These are phyloP conservation scores for Barnettozyma hawaiiensis DNA, from an alignment of 1,139 yeast genomes.

Conservation along the genomic window DNA sequence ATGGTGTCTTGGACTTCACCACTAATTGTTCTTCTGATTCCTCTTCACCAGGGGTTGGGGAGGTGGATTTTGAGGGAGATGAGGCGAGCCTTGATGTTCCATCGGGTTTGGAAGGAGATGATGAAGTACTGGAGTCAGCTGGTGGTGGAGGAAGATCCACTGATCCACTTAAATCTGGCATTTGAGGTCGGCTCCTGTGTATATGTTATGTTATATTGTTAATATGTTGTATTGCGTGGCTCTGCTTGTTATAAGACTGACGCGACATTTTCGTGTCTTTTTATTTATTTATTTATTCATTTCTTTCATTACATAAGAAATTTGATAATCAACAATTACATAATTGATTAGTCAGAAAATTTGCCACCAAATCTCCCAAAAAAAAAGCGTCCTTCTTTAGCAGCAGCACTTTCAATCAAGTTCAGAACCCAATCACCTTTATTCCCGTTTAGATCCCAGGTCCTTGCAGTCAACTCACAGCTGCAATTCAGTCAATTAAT, in stretches of 20 bases:
- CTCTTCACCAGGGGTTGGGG: not conserved
- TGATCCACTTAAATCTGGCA: conserved; percentile 21
- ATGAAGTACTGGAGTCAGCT: conserved; percentile 19
- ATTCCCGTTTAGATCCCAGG: not conserved
- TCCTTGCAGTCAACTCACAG: not conserved
- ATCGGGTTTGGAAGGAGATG: conserved; percentile 22
- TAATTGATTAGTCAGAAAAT: too few relatives aligned
- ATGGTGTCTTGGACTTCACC: conserved; percentile 31
- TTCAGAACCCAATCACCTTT: too few relatives aligned
- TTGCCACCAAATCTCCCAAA: conserved; percentile 1
- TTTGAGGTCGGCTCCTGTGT: not conserved
- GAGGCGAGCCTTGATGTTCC: conserved; percentile 13
- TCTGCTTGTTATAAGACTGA: too few relatives aligned
- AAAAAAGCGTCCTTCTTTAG: not conserved
- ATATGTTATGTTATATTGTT: not conserved
- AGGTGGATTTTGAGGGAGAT: conserved; percentile 18
- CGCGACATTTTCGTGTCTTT: not conserved
- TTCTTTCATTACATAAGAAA: too few relatives aligned
- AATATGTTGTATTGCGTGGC: too few relatives aligned
- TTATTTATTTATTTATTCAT: too few relatives aligned
- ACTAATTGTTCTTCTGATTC: conserved; percentile 1
- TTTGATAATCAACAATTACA: too few relatives aligned
- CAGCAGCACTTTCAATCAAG: not conserved
- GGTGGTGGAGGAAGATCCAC: conserved; percentile 13
- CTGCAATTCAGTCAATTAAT: not conserved